Conservation (phyloP, 176 grass and related monocot genomes). For the Ensete glaucum region DNA sequence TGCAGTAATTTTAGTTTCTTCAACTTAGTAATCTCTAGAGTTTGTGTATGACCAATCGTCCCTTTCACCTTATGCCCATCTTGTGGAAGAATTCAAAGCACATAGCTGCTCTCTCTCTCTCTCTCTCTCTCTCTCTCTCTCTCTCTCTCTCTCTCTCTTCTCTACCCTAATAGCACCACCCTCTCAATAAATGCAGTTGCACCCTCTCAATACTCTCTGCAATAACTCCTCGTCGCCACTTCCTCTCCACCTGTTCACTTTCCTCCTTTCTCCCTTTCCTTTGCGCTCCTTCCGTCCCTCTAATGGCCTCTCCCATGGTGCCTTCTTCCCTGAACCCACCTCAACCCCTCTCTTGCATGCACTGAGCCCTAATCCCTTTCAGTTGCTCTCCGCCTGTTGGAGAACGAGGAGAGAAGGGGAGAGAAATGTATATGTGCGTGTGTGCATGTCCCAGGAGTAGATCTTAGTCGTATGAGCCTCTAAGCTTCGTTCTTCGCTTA, state of each 20-base stretch:
- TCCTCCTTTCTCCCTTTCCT: constrained; percentile 42
- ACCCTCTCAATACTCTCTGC: constrained; percentile 84
- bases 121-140: constrained; percentile 34
- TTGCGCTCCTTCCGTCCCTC: constrained; percentile 18
- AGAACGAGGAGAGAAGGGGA: background rate
- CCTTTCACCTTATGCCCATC: constrained; percentile 3
- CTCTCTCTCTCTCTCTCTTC: constrained; percentile 7
- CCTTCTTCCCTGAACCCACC: constrained; percentile 14
- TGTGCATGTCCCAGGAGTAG: background rate
- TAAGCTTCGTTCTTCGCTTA: background rate
- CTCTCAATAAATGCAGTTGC: constrained; percentile 97
- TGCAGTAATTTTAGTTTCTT: too few relatives aligned
- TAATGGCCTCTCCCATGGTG: constrained; percentile 4
- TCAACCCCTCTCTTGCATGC: constrained; percentile 25
- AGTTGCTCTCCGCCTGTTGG: background rate
- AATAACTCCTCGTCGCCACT: constrained; percentile 66
- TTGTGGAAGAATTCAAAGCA: background rate
- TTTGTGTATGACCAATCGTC: constrained; percentile 5
- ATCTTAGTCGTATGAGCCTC: background rate
- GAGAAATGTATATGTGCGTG: background rate
- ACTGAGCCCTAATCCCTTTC: background rate
- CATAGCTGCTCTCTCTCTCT: constrained; percentile 1
- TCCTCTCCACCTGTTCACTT: constrained; percentile 33
- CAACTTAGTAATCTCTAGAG: background rate
- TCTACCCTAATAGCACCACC: constrained; percentile 54